phyloP scores from a whole-genome alignment of 305 asterid genomes.

The Ruellia speciosa region DNA sequence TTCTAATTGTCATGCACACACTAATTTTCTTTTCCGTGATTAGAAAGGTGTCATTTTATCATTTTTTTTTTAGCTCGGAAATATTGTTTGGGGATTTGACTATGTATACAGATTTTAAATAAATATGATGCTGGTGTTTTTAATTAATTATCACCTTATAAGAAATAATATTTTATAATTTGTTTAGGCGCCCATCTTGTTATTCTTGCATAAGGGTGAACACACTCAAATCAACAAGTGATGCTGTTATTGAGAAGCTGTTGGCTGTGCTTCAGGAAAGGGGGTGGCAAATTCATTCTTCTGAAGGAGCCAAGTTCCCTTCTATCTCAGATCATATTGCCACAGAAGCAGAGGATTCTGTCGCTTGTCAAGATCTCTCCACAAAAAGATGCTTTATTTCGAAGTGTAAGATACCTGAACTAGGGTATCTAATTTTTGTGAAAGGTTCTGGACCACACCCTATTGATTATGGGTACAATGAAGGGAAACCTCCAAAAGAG shows the following conservation, averaged over 20 bases:
- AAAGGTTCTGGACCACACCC: conserved; percentile 86
- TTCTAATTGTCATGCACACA: background rate
- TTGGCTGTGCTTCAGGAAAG: conserved; percentile 42
- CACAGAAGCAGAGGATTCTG: conserved; percentile 21
- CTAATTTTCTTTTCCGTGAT: background rate
- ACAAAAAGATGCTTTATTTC: conserved; percentile 31
- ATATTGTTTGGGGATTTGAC: background rate
- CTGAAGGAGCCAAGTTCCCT: conserved; percentile 21
- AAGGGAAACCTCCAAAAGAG: conserved; percentile 69
- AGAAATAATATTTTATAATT: conserved; percentile 11
- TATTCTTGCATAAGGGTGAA: conserved; percentile 94
- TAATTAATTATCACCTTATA: background rate
- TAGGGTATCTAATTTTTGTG: conserved; percentile 67
- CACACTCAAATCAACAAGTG: conserved; percentile 58
- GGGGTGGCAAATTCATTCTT: conserved; percentile 28
- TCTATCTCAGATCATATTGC: conserved; percentile 19
- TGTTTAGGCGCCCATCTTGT: conserved; percentile 74
- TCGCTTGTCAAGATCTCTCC: conserved; percentile 16
- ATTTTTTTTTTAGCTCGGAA: background rate
- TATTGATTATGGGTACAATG: conserved; percentile 50
- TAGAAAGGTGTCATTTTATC: background rate
- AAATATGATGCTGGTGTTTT: background rate
- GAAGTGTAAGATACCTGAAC: conserved; percentile 55
- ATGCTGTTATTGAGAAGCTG: conserved; percentile 61
- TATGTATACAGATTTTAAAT: too few relatives aligned